These are phyloP conservation scores for Colletotrichum agaves DNA, from an alignment of 2,329 filamentous ascomycete genomes.

Conservation along the genomic window DNA sequence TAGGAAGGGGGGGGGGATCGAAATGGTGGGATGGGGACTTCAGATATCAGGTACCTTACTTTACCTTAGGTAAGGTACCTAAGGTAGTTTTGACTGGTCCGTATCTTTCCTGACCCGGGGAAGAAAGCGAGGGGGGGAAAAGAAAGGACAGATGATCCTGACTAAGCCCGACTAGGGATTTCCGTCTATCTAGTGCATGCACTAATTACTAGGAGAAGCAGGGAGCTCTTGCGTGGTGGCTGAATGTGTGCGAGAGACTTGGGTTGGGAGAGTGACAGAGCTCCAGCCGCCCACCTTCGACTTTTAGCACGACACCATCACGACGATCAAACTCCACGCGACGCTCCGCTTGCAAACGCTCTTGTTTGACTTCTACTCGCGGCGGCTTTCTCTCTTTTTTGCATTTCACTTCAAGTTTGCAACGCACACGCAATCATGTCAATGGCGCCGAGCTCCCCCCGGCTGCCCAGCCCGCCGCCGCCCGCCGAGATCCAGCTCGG, in stretches of 20 bases:
- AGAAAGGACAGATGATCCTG: conserved; percentile 9
- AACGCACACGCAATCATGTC: conserved; percentile 55
- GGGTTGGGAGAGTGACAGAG: not conserved
- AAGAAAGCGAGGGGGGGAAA: not conserved
- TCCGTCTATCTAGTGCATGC: not conserved
- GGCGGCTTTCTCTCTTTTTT: not conserved
- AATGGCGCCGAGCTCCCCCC: conserved; percentile 81
- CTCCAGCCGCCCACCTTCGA: conserved; percentile 33
- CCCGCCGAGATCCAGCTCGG: conserved; percentile 94
- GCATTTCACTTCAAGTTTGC: not conserved
- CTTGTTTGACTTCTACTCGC: no score
- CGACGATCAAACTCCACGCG: not conserved
- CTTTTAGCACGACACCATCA: conserved; percentile 29
- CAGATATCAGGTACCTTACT: no score
- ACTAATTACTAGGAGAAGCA: not conserved
- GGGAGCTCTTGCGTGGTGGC: conserved; percentile 34
- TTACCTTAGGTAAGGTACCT: no score
- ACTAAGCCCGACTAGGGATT: conserved; percentile 26
- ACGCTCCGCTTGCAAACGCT: conserved; percentile 5
- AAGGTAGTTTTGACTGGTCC: no score
- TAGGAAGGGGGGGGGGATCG: no score
- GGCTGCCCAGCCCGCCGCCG: conserved; percentile 93
- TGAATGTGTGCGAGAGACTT: not conserved
- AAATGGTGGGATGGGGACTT: no score
- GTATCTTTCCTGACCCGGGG: not conserved